Evolutionary conservation across 2,329 filamentous ascomycete species (phyloP).

Genomic region (Lasiodiplodia hormozganensis): DNA sequence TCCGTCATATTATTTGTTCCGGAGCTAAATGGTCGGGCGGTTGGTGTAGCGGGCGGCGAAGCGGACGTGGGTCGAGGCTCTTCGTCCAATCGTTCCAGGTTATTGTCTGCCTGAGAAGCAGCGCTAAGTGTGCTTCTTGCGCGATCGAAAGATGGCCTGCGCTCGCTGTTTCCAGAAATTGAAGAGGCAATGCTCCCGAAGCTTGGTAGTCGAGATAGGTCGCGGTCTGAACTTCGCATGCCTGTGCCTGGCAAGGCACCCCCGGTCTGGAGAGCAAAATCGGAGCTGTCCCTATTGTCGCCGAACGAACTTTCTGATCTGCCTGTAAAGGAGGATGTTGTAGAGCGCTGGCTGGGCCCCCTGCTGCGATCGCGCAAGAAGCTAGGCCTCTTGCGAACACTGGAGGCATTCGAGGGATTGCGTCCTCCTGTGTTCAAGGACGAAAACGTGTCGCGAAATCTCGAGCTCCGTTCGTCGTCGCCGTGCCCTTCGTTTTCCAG

Average conservation of each 20-base stretch:
- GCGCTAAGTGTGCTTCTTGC: conserved; percentile 49
- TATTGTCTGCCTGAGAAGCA: conserved; percentile 48
- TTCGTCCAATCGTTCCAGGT: conserved; percentile 65
- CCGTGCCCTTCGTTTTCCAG: conserved; percentile 6
- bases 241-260: conserved; percentile 67
- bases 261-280: conserved; percentile 83
- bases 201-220: conserved; percentile 77
- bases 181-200: conserved; percentile 89
- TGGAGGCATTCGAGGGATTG: conserved; percentile 18
- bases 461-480: conserved; percentile 20
- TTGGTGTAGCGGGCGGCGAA: conserved; percentile 71
- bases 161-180: conserved; percentile 61
- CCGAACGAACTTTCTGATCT: conserved; percentile 58
- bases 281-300: conserved; percentile 72
- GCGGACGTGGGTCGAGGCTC: conserved; percentile 57
- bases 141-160: conserved; percentile 49
- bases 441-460: conserved; percentile 9
- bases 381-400: conserved; percentile 56
- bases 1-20: conserved; percentile 73
- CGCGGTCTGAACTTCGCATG: conserved; percentile 57
- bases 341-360: conserved; percentile 60
- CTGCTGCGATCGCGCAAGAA: conserved; percentile 63
- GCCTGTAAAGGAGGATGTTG: conserved; percentile 62
- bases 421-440: not conserved
- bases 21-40: conserved; percentile 57